A percentile compares a stretch with the other conserved stretches of the same genome.
phyloP scores from a whole-genome alignment of 148 eudicot genomes.

The Hydrangea macrophylla region DNA sequence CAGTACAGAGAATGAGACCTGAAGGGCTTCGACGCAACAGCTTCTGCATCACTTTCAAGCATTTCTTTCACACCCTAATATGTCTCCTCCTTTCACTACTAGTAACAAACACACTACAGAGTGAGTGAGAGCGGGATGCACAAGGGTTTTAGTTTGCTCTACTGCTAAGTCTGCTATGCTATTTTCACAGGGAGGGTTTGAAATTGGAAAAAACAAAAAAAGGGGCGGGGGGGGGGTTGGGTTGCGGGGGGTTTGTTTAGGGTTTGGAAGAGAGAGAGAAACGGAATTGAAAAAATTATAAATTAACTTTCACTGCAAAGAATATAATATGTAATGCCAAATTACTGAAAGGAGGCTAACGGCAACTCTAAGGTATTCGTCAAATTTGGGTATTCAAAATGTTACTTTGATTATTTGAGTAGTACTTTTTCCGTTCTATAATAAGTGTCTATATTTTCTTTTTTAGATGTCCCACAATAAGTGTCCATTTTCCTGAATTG shows the following conservation, averaged over 20 bases:
- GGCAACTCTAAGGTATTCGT: too few species aligned
- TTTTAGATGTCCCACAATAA: too few species aligned
- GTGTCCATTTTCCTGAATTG: too few species aligned
- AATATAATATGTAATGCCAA: too few species aligned
- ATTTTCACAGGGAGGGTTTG: background rate
- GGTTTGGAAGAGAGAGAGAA: background rate
- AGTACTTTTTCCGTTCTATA: too few species aligned
- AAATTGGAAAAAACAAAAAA: background rate
- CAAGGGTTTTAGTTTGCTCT: background rate
- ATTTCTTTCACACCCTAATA: slow-evolving; percentile 17
- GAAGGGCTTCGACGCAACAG: slow-evolving; percentile 52
- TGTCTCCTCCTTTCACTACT: background rate
- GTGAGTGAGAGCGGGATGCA: background rate
- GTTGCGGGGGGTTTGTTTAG: background rate
- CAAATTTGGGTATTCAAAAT: too few species aligned
- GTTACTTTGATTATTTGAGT: too few species aligned
- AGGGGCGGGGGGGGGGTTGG: too few species aligned
- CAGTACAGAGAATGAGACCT: slow-evolving; percentile 12
- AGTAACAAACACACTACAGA: background rate
- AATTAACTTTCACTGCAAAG: too few species aligned
- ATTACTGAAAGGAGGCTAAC: too few species aligned
- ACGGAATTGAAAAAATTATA: too few species aligned
- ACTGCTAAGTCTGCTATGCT: background rate
- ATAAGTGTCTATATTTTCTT: too few species aligned
- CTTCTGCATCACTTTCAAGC: slow-evolving; percentile 65